Conservation (phyloP, 2,329 filamentous ascomycete species). For the Aspergillus sp. region DNA sequence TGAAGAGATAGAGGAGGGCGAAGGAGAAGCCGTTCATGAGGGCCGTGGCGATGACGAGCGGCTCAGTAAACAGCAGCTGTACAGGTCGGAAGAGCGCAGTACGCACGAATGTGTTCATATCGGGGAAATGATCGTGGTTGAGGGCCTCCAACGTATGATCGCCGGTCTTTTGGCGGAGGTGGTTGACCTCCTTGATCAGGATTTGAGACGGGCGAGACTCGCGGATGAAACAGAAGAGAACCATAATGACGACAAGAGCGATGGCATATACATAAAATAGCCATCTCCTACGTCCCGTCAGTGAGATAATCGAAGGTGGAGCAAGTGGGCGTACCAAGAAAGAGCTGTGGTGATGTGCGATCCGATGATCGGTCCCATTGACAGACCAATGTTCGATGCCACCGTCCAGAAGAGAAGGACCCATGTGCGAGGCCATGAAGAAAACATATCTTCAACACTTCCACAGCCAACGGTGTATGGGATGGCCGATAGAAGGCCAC, state of each 20-base stretch:
- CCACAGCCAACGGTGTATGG: constrained; percentile 48
- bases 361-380: constrained; percentile 45
- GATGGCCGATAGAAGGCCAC: constrained; percentile 47
- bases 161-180: constrained; percentile 24
- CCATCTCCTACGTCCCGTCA: constrained; percentile 38
- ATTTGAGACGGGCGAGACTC: constrained; percentile 47
- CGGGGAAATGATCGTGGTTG: constrained; percentile 40
- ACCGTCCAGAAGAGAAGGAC: constrained; percentile 45
- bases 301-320: not conserved
- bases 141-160: constrained; percentile 26
- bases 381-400: constrained; percentile 41
- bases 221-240: constrained; percentile 37
- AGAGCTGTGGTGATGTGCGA: constrained; percentile 37
- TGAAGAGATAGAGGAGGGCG: constrained; percentile 50
- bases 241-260: constrained; percentile 29
- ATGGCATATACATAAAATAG: constrained; percentile 45
- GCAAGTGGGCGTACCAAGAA: constrained; percentile 33
- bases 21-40: constrained; percentile 44
- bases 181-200: constrained; percentile 32
- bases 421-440: constrained; percentile 45
- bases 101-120: constrained; percentile 35
- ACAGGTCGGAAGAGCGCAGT: constrained; percentile 41
- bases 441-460: constrained; percentile 51
- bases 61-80: constrained; percentile 46
- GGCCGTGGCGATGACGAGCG: constrained; percentile 44